Evolutionary conservation across 495 filamentous ascomycete species (phyloP), one percentile per base, ranked within the genome.

Genomic region (Aspergillus olivimuriae): DNA sequence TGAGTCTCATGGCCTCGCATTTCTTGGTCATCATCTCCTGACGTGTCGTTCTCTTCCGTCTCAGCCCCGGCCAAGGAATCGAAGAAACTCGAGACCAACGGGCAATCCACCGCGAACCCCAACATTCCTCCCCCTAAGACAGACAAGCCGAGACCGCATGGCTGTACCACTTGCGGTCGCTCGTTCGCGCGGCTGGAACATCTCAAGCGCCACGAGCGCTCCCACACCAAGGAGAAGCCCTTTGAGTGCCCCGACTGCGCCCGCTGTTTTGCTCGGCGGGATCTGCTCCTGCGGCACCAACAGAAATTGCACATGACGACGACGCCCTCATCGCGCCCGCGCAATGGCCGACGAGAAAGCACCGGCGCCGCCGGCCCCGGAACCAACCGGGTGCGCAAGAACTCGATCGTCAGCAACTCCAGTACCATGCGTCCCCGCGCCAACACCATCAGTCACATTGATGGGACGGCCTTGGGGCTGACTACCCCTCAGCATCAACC

Each of bases 261-360:
- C 16, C 72, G 92, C 58, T 97, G 92, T 73, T 99, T 99, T 70
- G 92, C 92, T 22, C 80, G 92, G 24, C 79, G 92, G 45, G 92
- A 99, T 62, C 65, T 99, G 46, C 78, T 99, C 41, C 71, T 99
- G 44, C 79, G 92, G 20, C 92, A 99, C 66, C 92, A 99, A 70
- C 92, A 99, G 74, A 99, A 99, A 73, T 76, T 99, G 11, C 92
- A 99, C 58, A 87, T 94, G 82, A 94, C 89, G n/a, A 85, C 86
- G 1, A 89, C 89, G 1, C 84, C 92, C 4, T 89, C 91, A 26
- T 89, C 89, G 34, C 80, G 89, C 45, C 89, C 90, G 26, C 77
- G 89, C 57, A 89, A 85, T 62, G 82, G 78, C 44, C 78, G 81
- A 35, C 60, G 83, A 41, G 91, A 97, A 62, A 89, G 94, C 66